phyloP scores from a whole-genome alignment of 2,329 filamentous ascomycete species.

The Colletotrichum navitas region DNA sequence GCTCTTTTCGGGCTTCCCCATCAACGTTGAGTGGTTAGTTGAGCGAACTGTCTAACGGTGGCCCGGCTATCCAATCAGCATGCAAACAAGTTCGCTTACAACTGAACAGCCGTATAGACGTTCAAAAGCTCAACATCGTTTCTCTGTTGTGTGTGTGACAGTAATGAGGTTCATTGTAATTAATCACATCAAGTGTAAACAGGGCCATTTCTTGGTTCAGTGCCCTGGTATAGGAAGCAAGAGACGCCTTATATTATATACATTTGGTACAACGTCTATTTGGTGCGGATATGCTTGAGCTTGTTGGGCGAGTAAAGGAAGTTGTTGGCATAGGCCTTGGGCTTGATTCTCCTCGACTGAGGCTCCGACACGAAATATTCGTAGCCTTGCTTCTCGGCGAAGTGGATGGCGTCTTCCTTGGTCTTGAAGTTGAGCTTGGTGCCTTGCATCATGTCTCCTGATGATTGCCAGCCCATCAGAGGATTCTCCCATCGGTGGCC shows the following conservation, averaged over 20 bases:
- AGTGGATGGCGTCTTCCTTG: slow-evolving; percentile 94
- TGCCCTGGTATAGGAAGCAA: background rate
- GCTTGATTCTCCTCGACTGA: slow-evolving; percentile 84
- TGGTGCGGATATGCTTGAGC: slow-evolving; percentile 88
- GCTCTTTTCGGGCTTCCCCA: background rate
- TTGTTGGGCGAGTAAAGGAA: slow-evolving; percentile 88
- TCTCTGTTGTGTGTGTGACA: background rate
- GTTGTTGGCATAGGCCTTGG: slow-evolving; percentile 98
- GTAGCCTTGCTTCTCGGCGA: slow-evolving; percentile 99
- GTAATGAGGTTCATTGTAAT: background rate
- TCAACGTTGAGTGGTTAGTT: background rate
- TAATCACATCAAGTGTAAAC: background rate
- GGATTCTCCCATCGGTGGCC: slow-evolving; percentile 99
- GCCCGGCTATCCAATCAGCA: background rate
- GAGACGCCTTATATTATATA: slow-evolving; percentile 46
- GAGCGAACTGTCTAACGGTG: background rate
- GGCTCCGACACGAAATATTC: slow-evolving; percentile 99
- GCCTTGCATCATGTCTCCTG: slow-evolving; percentile 94
- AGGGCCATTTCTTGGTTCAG: no score
- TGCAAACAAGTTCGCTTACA: slow-evolving; percentile 7
- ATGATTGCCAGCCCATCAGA: slow-evolving; percentile 98
- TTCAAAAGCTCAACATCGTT: background rate
- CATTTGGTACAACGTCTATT: slow-evolving; percentile 63
- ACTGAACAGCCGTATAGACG: background rate
- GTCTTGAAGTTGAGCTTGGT: slow-evolving; percentile 89